phyloP scores from a whole-genome alignment of 495 filamentous ascomycete species.

The Daldinia vernicosa region DNA sequence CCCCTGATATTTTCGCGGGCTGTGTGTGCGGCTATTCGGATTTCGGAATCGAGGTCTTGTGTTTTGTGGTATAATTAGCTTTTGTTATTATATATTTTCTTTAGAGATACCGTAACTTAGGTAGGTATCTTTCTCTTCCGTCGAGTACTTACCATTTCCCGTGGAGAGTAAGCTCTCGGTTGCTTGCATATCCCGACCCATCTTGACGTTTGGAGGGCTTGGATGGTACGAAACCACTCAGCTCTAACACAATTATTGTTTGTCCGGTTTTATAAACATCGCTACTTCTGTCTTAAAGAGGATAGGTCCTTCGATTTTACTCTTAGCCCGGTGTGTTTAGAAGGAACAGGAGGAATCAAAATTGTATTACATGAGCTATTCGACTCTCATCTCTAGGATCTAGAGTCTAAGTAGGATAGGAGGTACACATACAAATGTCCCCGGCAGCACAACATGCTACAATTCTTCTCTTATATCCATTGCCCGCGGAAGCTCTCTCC shows the following conservation, averaged over 20 bases:
- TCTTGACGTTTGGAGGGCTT: constrained; percentile 3
- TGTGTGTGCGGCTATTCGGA: constrained; percentile 9
- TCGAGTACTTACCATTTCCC: constrained; percentile 25
- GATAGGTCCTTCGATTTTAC: background rate
- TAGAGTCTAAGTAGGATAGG: too few species aligned
- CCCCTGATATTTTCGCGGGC: constrained; percentile 7
- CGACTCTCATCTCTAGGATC: background rate
- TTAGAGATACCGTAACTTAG: too few species aligned
- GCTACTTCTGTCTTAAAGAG: background rate
- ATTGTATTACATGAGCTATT: background rate
- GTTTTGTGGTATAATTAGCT: background rate
- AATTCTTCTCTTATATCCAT: constrained; percentile 10
- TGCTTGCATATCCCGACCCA: constrained; percentile 24
- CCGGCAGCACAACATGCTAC: background rate
- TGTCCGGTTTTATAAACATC: background rate
- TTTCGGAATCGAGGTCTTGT: constrained; percentile 19
- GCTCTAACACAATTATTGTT: background rate
- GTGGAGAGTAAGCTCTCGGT: constrained; percentile 11
- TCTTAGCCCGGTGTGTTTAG: background rate
- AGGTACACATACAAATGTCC: background rate
- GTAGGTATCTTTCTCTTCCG: too few species aligned
- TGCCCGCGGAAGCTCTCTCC: constrained; percentile 18
- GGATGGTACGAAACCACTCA: background rate
- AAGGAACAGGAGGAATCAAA: background rate
- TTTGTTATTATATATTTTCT: background rate